Evolutionary conservation across 2,329 filamentous ascomycete species (phyloP).

Genomic region (Erysiphe neolycopersici): DNA sequence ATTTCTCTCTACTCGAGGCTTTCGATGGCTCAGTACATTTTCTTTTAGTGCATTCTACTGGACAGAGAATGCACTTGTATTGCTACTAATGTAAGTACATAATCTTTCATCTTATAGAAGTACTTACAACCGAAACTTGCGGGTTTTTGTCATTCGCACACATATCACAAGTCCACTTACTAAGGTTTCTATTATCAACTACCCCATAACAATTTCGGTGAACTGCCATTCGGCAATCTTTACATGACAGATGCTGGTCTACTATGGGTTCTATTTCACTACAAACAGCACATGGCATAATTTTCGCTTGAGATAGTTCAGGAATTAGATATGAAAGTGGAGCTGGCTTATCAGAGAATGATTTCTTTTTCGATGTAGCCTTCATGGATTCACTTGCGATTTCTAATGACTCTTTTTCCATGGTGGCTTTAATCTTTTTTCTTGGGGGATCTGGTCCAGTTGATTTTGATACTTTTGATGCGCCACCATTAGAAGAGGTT

Average conservation of each 20-base stretch:
- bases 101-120: not conserved
- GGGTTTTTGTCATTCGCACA: constrained; percentile 85
- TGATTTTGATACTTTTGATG: constrained; percentile 11
- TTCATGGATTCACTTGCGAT: constrained; percentile 4
- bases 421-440: constrained; percentile 14
- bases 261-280: constrained; percentile 41
- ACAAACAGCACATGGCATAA: constrained; percentile 69
- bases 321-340: constrained; percentile 38
- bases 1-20: constrained; percentile 62
- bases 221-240: constrained; percentile 72
- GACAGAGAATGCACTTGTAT: constrained; percentile 83
- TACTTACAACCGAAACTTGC: constrained; percentile 62
- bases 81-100: constrained; percentile 21
- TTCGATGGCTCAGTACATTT: constrained; percentile 69
- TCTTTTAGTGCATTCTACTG: constrained; percentile 53
- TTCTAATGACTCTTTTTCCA: constrained; percentile 1
- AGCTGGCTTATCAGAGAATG: constrained; percentile 4
- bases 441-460: constrained; percentile 22
- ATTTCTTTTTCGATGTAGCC: constrained; percentile 16
- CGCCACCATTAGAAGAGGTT: constrained; percentile 6
- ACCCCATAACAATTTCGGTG: constrained; percentile 89
- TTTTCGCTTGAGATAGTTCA: constrained; percentile 51
- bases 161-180: constrained; percentile 89
- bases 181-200: constrained; percentile 31
- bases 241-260: constrained; percentile 51